Evolutionary conservation across 2,329 filamentous ascomycete species (phyloP), one percentile per base, ranked within the genome.

Genomic region (Epichloe glyceriae): DNA sequence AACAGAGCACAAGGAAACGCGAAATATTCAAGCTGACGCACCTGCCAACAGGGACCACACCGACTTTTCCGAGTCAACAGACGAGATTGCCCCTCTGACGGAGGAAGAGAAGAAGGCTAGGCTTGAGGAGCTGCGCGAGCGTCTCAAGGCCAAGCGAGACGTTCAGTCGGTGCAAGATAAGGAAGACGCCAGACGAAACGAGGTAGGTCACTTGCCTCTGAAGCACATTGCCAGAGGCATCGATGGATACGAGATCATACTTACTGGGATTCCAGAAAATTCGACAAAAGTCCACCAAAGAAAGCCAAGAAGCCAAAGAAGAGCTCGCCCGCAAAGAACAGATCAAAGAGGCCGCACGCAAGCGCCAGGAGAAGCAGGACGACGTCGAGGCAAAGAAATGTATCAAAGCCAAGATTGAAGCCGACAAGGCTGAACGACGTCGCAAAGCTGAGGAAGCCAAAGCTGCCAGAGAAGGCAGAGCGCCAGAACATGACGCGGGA

Each of bases 331-430:
- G 83, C 61, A 93, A 95, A 66, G 87, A 97, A 70, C 88, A 88
- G 64, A 80, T 96, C 64, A 95, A 96, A 68, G 88, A 95, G 59
- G 90, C 88, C 0, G 83, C 83, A 49, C 80, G 82, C 60, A 96
- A 96, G 73, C 83, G 84, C 50, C 80, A 84, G 61, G 93, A 98
- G 72, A 96, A 96, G 73, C 72, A 79, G 41, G 88, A 85, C 15
- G 93, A 97, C 49, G 67, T 85, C 8, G 88, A 88, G 42, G 91
- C 88, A 11, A 93, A 91, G 74, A 87, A 85, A 68, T 81, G 86
- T 37, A 91, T 96, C 66, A 85, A 89, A 70, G 90, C 88, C 51
- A 90, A 90, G 75, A 95, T 98, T 56, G 90, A 93, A 59, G 90
- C 86, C 14, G 90, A 97, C 71, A 96, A 94, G 73, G 86, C 88